Base-by-base conservation (phyloP, 176 grass and related monocot genomes). In the Guadua angustifolia region DNA sequence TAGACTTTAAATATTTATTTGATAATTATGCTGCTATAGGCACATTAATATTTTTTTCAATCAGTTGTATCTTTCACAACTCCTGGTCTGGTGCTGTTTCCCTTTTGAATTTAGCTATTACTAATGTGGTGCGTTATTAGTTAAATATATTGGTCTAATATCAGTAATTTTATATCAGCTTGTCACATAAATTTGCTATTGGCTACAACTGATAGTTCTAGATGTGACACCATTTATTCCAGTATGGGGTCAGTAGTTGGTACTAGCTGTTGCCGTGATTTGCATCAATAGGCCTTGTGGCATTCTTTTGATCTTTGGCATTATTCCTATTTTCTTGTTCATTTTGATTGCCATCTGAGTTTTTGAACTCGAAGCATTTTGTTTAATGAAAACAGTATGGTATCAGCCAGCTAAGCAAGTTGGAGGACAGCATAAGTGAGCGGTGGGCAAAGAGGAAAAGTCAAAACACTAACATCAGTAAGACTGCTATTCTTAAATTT, bases 361-460 rank as follows among this genome's bases (percentile, higher is more conserved):
- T 43, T 83, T 66, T 67, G 85, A 89, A 92, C 65, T 32, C 53
- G 69, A 89, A 66, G 60, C 14, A 64, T 52, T 77, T 84, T 86
- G 65, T 83, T 86, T 75, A 47, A 71, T 86, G 71, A 39, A 85
- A 85, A 83, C 89, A 98, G 96, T 98, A 95, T 92, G 93, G 87
- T 74, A 89, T 92, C 71, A 92, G 93, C 75, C 96, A 95, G 36
- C 84, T 98, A 85, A 93, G 87, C 77, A 91, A 90, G 85, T 90
- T 98, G 89, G 96, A 98, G 83, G 96, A 98, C 74, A 98, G 96
- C 91, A 94, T 98, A 89, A 82, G 88, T 86, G 93, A 95, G 72
- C 89, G 93, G 58, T 98, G 96, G 96, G 74, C 89, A 35, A 88
- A 36, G 72, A 98, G 89, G 83, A 93, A 94, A 91, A 82, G 26